These are phyloP conservation scores for Fusarium sp. DNA, from an alignment of 2,329 filamentous ascomycete genomes.

Conservation along the genomic window DNA sequence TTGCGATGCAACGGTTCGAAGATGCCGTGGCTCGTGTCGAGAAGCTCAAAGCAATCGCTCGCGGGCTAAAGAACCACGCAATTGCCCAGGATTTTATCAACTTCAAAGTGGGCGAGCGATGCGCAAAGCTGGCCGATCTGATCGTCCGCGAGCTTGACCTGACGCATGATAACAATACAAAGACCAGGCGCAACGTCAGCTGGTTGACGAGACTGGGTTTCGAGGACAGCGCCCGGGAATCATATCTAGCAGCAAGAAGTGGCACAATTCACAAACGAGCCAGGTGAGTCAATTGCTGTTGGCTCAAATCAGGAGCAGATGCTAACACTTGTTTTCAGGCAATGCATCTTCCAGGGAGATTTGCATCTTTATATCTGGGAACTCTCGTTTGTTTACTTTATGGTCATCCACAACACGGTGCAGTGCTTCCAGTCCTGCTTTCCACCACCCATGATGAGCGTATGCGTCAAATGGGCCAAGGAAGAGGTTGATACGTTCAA, in stretches of 20 bases:
- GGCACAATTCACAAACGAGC: constrained; percentile 82
- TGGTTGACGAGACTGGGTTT: constrained; percentile 90
- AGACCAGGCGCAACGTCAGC: constrained; percentile 81
- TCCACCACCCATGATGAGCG: constrained; percentile 85
- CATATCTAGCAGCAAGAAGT: constrained; percentile 82
- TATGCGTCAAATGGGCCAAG: constrained; percentile 98
- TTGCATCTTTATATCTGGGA: constrained; percentile 94
- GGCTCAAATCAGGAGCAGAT: not conserved
- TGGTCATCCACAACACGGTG: constrained; percentile 91
- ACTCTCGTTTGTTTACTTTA: constrained; percentile 95
- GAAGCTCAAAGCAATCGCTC: constrained; percentile 80
- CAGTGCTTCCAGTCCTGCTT: constrained; percentile 89
- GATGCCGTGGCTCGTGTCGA: constrained; percentile 85
- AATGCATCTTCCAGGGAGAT: constrained; percentile 95
- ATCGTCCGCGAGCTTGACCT: constrained; percentile 81
- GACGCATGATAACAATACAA: constrained; percentile 77
- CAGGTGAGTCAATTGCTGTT: constrained; percentile 61
- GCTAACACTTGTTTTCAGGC: constrained; percentile 59
- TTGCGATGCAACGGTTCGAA: constrained; percentile 90
- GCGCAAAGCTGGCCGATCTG: constrained; percentile 77
- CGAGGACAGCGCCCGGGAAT: constrained; percentile 87
- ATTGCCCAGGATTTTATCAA: constrained; percentile 93
- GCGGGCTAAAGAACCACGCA: constrained; percentile 82
- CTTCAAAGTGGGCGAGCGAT: constrained; percentile 88
- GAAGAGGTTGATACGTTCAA: constrained; percentile 94